Conservation (phyloP, 2,329 filamentous ascomycete genomes). For the Trichophyton simii region DNA sequence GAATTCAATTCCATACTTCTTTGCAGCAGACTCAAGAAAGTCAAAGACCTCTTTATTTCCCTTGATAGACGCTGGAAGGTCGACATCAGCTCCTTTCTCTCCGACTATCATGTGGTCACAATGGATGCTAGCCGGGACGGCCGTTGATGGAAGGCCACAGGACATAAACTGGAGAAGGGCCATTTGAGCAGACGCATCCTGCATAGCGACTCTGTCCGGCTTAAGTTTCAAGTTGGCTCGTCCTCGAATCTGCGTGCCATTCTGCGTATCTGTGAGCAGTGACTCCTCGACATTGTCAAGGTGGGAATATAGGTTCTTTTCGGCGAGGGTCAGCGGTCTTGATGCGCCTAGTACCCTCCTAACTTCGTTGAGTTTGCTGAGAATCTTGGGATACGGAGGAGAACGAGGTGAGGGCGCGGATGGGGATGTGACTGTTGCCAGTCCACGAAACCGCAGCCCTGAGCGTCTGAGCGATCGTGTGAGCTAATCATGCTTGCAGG, state of each 20-base stretch:
- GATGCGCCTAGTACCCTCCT: constrained; percentile 54
- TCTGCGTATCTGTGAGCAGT: constrained; percentile 66
- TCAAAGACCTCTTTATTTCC: constrained; percentile 96
- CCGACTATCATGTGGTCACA: constrained; percentile 99
- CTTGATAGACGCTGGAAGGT: constrained; percentile 72
- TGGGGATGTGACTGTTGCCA: constrained; percentile 11
- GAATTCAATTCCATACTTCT: constrained; percentile 88
- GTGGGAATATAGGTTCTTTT: constrained; percentile 98
- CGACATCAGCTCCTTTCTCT: constrained; percentile 73
- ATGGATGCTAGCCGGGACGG: constrained; percentile 93
- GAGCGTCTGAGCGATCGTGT: constrained; percentile 7
- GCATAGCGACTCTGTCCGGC: constrained; percentile 96
- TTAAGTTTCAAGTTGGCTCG: constrained; percentile 91
- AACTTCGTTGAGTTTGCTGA: constrained; percentile 64
- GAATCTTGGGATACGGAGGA: constrained; percentile 71
- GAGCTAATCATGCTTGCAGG: constrained; percentile 7
- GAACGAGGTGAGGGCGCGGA: constrained; percentile 35
- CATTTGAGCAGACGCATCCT: constrained; percentile 98
- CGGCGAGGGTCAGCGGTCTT: constrained; percentile 66
- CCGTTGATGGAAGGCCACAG: constrained; percentile 75
- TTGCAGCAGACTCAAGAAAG: constrained; percentile 84
- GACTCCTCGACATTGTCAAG: constrained; percentile 81
- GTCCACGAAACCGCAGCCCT: constrained; percentile 7
- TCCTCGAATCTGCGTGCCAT: constrained; percentile 72
- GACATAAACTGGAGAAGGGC: constrained; percentile 97